These are phyloP conservation scores for Cyclotella cryptica DNA, from an alignment of 108 stramenopile genomes.

Conservation along the genomic window DNA sequence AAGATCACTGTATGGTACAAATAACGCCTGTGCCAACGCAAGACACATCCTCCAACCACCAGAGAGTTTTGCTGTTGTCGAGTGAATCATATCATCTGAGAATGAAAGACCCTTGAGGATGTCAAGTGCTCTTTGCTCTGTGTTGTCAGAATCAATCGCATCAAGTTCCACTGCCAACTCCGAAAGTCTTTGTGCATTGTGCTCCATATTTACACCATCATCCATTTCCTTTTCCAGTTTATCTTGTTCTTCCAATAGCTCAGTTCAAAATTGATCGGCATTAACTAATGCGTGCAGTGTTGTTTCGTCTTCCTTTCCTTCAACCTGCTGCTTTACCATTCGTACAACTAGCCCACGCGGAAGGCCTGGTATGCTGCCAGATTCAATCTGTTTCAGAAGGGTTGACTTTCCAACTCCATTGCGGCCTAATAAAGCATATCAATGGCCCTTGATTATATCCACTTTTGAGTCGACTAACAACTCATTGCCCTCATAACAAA, in stretches of 20 bases:
- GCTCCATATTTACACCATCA: constrained; percentile 53
- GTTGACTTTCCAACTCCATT: constrained; percentile 94
- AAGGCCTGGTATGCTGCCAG: constrained; percentile 79
- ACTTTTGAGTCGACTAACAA: constrained; percentile 59
- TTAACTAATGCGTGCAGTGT: constrained; percentile 72
- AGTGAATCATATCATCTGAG: constrained; percentile 65
- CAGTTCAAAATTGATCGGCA: constrained; percentile 68
- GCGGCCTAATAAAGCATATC: constrained; percentile 80
- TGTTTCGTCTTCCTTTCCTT: constrained; percentile 72
- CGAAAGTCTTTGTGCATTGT: constrained; percentile 61
- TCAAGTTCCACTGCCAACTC: constrained; percentile 80
- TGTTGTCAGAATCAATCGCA: constrained; percentile 71
- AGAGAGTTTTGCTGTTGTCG: constrained; percentile 74
- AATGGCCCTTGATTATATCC: constrained; percentile 61
- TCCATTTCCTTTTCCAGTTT: constrained; percentile 63
- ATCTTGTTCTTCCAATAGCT: constrained; percentile 67
- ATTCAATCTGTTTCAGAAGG: constrained; percentile 74
- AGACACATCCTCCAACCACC: constrained; percentile 97
- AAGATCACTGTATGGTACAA: constrained; percentile 69
- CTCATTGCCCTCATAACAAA: constrained; percentile 62
- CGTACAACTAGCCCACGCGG: constrained; percentile 77
- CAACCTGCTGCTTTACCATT: constrained; percentile 87
- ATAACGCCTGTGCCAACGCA: constrained; percentile 83
- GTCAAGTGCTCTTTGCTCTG: constrained; percentile 69
- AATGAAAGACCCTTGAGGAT: constrained; percentile 74